These are phyloP conservation scores for Thalassiosira exigua DNA, from an alignment of 352 stramenopile species.

Conservation along the genomic window DNA sequence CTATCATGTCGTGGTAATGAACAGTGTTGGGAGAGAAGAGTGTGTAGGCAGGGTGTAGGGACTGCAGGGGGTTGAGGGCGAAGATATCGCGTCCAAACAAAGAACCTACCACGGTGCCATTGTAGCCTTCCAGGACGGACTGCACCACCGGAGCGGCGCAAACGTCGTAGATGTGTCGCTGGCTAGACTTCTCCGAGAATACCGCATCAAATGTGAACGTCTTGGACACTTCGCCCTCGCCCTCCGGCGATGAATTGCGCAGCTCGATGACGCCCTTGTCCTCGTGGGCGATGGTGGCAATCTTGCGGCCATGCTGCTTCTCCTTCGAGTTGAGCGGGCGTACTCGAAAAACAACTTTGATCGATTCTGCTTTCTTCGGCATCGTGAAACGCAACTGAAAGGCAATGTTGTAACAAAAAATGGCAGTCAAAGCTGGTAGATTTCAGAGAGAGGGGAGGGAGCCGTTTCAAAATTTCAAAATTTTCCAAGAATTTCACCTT, in stretches of 20 bases:
- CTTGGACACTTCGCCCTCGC: conserved; percentile 82
- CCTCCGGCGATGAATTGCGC: conserved; percentile 83
- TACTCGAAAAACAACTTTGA: conserved; percentile 96
- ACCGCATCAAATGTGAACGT: conserved; percentile 97
- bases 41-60: too few relatives aligned
- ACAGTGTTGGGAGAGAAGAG: too few relatives aligned
- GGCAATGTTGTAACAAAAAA: too few relatives aligned
- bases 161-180: conserved; percentile 92
- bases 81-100: too few relatives aligned
- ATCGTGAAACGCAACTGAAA: too few relatives aligned
- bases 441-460: too few relatives aligned
- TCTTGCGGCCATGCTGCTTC: conserved; percentile 90
- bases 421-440: too few relatives aligned
- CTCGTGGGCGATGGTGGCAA: conserved; percentile 89
- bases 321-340: conserved; percentile 94
- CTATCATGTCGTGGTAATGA: too few relatives aligned
- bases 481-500: too few relatives aligned
- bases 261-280: conserved; percentile 90
- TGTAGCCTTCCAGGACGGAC: conserved; percentile 94
- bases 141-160: conserved; percentile 91
- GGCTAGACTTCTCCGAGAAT: conserved; percentile 91
- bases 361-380: conserved; percentile 84
- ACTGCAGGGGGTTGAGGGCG: too few relatives aligned
- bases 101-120: conserved; percentile 97
- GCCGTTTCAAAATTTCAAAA: conserved; percentile 1